Conservation (phyloP, 495 filamentous ascomycete species). For the Aspergillus cavernicola region DNA sequence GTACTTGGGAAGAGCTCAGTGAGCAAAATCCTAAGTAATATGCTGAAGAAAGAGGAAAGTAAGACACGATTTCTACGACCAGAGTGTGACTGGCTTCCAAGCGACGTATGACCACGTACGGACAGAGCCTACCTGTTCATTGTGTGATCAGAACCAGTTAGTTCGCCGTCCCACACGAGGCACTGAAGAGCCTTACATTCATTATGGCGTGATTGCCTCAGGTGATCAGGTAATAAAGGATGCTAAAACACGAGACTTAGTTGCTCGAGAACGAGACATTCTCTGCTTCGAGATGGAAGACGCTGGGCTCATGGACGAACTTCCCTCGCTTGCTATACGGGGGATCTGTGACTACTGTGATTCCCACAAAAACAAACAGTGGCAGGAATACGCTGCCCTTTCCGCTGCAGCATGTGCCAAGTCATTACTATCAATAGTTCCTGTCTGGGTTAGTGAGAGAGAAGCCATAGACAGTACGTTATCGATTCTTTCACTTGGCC, state of each 20-base stretch:
- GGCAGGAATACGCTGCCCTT: constrained; percentile 29
- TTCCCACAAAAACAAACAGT: constrained; percentile 29
- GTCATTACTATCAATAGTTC: neutral
- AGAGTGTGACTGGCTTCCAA: too few species aligned
- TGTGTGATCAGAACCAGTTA: too few species aligned
- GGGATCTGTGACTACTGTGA: constrained; percentile 12
- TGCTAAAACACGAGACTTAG: neutral
- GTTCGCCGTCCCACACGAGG: too few species aligned
- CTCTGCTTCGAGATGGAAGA: constrained; percentile 37
- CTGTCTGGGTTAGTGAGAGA: too few species aligned
- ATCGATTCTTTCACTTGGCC: too few species aligned
- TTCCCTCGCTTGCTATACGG: constrained; percentile 27
- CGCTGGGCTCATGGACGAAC: constrained; percentile 23
- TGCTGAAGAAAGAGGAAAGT: too few species aligned
- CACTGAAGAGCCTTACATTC: constrained; percentile 4
- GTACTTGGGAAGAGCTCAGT: neutral
- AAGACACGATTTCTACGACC: too few species aligned
- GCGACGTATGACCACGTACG: too few species aligned
- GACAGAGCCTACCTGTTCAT: too few species aligned
- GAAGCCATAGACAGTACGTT: too few species aligned
- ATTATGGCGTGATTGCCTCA: constrained; percentile 40
- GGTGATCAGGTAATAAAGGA: constrained; percentile 35
- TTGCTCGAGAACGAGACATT: neutral
- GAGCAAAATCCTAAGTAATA: too few species aligned
- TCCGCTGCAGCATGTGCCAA: neutral